Base-by-base conservation (phyloP, 2,329 filamentous ascomycete species). In the Ciborinia camelliae region DNA sequence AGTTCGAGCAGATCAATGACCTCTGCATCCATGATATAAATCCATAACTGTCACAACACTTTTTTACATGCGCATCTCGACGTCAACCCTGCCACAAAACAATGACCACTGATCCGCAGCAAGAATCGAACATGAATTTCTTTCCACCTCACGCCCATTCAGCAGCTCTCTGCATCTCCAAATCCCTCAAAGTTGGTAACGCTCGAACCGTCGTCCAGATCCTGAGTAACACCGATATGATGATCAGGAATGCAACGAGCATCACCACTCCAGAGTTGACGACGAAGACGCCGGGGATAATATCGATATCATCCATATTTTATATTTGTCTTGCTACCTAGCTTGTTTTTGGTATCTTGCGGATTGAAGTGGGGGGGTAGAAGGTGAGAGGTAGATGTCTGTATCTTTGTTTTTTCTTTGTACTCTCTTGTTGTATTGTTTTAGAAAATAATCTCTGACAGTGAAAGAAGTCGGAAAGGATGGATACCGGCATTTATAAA, bases 291-390 rank as follows among this genome's bases (percentile, higher is more conserved):
- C 62, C 62, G 62, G 62, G 53, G 12, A 63, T 39, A 2, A 63
- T 59, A 35, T 63, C 62, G 35, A 63, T 63, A 14, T 58, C 32
- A 26, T 63, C 52, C 62, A 63, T 63, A 12, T 63, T 58, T 7
- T 18, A 20, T n/a, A 0, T 8, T 12, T 7, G 26, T 53, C 4
- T 39, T 43, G 47, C 18, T 50, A 18, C 28, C 39, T 4, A 18
- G 9, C 2, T 18, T 28, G 15, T 43, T 15, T 20, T 35, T 35
- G 4, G 32, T 6, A 23, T 6, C 35, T 48, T n/a, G n/a, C n/a
- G n/a, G 20, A 20, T 10, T 28, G 14, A 15, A 5, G 4, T n/a
- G 23, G 10, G 14, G n/a, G 5, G 37, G 35, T 41, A 30, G 8
- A 53, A 43, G 39, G 20, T 55, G 15, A 26, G 18, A 55, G 23